These are phyloP conservation scores for Tremellales sp. DNA, from an alignment of 1,284 basidiomycete genomes.

Conservation along the genomic window DNA sequence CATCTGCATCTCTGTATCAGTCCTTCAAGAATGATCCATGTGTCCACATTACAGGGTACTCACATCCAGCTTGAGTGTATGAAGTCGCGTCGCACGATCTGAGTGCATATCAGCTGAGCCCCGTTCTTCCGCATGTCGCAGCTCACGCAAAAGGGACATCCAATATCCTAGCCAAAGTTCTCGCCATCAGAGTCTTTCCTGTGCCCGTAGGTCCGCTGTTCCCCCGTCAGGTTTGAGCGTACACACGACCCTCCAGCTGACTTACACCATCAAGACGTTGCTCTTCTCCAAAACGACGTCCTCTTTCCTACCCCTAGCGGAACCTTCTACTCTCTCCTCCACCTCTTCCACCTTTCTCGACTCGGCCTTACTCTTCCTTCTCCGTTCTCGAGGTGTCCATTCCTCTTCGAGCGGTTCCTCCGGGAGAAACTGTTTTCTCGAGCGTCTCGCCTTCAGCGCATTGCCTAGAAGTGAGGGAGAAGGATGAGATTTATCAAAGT, in stretches of 20 bases:
- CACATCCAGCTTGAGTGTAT: conserved; percentile 51
- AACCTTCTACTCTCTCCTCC: too few relatives aligned
- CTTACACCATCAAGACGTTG: conserved; percentile 82
- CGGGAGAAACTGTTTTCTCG: not conserved
- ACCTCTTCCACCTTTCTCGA: conserved; percentile 15
- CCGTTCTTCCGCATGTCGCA: conserved; percentile 52
- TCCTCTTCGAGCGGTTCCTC: not conserved
- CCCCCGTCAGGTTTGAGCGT: conserved; percentile 5
- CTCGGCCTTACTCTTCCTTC: too few relatives aligned
- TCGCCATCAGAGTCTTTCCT: conserved; percentile 84
- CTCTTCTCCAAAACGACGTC: conserved; percentile 73
- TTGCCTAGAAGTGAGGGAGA: conserved; percentile 45
- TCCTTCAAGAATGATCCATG: conserved; percentile 1
- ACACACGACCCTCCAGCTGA: not conserved
- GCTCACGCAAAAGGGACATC: conserved; percentile 78
- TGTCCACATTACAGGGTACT: conserved; percentile 10
- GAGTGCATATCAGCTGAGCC: conserved; percentile 53
- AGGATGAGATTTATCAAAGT: too few relatives aligned
- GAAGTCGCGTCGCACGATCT: conserved; percentile 50
- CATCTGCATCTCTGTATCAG: conserved; percentile 56
- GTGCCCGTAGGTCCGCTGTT: conserved; percentile 46
- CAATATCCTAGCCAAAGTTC: conserved; percentile 76
- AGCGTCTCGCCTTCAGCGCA: conserved; percentile 14
- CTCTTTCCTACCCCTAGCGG: conserved; percentile 11
- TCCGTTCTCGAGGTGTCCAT: too few relatives aligned